Evolutionary conservation across 352 stramenopile genomes (phyloP).

Genomic region (Phytophthora pluvialis): DNA sequence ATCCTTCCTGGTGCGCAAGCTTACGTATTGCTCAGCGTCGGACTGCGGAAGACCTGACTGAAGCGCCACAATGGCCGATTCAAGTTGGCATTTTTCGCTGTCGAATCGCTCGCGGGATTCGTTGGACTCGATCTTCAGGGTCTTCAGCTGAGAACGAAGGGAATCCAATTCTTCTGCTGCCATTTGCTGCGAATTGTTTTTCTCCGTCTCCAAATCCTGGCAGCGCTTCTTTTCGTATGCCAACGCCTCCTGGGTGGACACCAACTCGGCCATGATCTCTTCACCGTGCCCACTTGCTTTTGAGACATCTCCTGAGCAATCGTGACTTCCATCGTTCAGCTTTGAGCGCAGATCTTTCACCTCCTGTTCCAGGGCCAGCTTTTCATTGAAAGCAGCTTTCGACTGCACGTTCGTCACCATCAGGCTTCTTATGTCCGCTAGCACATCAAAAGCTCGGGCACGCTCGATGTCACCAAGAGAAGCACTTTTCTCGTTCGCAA

Average conservation of each 20-base stretch:
- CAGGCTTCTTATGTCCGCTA: slow-evolving; percentile 42
- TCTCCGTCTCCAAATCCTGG: slow-evolving; percentile 30
- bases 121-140: slow-evolving; percentile 24
- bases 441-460: slow-evolving; percentile 33
- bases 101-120: slow-evolving; percentile 18
- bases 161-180: slow-evolving; percentile 41
- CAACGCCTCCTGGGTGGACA: slow-evolving; percentile 24
- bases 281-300: slow-evolving; percentile 8
- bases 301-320: slow-evolving; percentile 18
- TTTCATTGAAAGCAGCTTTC: slow-evolving; percentile 39
- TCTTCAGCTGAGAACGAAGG: slow-evolving; percentile 36
- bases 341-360: slow-evolving; percentile 44
- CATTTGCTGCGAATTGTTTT: slow-evolving; percentile 32
- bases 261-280: slow-evolving; percentile 30
- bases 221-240: slow-evolving; percentile 26
- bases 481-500: slow-evolving; percentile 34
- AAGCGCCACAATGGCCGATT: slow-evolving; percentile 29
- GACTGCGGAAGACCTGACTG: slow-evolving; percentile 1
- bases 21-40: slow-evolving; percentile 5
- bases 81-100: slow-evolving; percentile 33
- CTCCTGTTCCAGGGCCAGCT: slow-evolving; percentile 51
- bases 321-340: slow-evolving; percentile 8
- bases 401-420: slow-evolving; percentile 29
- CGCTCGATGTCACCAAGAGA: slow-evolving; percentile 30
- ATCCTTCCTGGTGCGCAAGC: slow-evolving; percentile 11